phyloP scores from a whole-genome alignment of 2,329 filamentous ascomycete species.

The Arthrobotrys iridis region DNA sequence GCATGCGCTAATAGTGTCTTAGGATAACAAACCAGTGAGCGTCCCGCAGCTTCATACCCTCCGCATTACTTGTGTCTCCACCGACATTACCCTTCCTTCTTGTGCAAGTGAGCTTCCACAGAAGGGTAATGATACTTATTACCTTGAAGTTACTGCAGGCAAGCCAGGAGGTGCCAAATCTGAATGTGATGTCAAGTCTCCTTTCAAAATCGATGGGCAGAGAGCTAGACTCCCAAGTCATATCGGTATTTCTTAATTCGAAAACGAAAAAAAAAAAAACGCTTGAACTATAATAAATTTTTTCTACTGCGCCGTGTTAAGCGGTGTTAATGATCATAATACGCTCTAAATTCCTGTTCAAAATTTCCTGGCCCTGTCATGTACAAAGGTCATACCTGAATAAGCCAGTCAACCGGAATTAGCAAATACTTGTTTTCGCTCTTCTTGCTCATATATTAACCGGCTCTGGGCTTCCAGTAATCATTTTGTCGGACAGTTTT shows the following conservation, averaged over 20 bases:
- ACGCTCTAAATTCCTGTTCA: neutral
- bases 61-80: constrained; percentile 38
- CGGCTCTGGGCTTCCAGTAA: neutral
- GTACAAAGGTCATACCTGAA: neutral
- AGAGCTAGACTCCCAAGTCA: constrained; percentile 17
- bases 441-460: neutral
- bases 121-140: constrained; percentile 32
- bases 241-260: constrained; percentile 19
- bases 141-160: constrained; percentile 33
- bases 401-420: neutral
- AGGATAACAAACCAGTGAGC: constrained; percentile 30
- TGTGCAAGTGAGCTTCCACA: constrained; percentile 24
- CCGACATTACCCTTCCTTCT: constrained; percentile 27
- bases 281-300: neutral
- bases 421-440: neutral
- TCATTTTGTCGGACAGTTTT: too few relatives aligned
- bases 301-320: neutral
- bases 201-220: constrained; percentile 23
- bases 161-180: constrained; percentile 30
- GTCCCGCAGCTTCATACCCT: constrained; percentile 29
- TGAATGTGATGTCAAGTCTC: constrained; percentile 25
- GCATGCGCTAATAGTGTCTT: neutral
- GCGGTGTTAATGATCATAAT: neutral
- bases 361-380: neutral
- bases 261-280: too few relatives aligned